Conservation (phyloP, 1,284 basidiomycete species). For the Kwoniella shivajii region DNA sequence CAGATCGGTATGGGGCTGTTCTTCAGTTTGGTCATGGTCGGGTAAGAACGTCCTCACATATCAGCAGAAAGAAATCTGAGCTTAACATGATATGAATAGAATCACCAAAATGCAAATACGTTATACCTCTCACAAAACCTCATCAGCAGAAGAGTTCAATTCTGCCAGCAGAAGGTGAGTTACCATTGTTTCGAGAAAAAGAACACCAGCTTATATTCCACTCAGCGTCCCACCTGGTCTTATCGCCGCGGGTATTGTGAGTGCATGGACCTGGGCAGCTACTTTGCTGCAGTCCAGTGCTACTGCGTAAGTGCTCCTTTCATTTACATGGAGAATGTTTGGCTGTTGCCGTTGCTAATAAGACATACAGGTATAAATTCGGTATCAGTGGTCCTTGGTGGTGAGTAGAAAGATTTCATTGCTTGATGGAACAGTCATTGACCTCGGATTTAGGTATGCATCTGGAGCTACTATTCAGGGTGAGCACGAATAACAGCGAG, state of each 20-base stretch:
- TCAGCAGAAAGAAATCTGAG: not conserved
- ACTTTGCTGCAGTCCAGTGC: constrained; percentile 56
- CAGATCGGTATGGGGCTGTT: constrained; percentile 72
- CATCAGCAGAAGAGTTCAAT: constrained; percentile 71
- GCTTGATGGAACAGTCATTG: too few species aligned
- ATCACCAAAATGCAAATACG: constrained; percentile 45
- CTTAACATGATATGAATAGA: constrained; percentile 3
- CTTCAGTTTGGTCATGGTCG: constrained; percentile 74
- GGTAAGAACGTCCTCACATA: constrained; percentile 12
- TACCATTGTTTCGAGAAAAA: not conserved
- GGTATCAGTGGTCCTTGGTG: constrained; percentile 64
- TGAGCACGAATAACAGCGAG: constrained; percentile 5
- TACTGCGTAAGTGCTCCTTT: constrained; percentile 23
- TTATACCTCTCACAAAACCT: constrained; percentile 45
- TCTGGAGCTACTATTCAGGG: constrained; percentile 30
- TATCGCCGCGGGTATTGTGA: constrained; percentile 84
- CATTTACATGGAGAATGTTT: not conserved
- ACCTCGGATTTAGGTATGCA: constrained; percentile 2
- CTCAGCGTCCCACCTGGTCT: constrained; percentile 81
- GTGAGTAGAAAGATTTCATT: constrained; percentile 12
- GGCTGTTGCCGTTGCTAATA: too few species aligned
- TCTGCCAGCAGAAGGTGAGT: constrained; percentile 60
- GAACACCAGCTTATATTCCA: not conserved
- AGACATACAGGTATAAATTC: constrained; percentile 69
- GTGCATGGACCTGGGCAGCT: constrained; percentile 62